phyloP scores from a whole-genome alignment of 1,139 yeast genomes.

The Pichia sp. region DNA sequence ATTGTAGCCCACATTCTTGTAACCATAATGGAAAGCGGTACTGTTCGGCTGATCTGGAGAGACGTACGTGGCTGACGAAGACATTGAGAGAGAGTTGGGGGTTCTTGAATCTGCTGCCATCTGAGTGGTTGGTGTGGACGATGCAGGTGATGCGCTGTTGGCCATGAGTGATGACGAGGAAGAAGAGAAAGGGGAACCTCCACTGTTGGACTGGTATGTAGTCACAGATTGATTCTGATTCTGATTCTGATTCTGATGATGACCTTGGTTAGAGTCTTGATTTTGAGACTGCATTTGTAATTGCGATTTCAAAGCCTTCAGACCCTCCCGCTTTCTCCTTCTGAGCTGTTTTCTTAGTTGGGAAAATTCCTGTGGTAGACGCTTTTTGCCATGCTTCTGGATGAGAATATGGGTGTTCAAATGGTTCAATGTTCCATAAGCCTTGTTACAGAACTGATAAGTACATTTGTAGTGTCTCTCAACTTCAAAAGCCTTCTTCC shows the following conservation, averaged over 20 bases:
- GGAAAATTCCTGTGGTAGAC: conserved; percentile 54
- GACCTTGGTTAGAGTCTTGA: background rate
- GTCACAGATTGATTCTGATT: too few relatives aligned
- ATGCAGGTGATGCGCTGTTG: background rate
- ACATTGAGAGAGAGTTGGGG: background rate
- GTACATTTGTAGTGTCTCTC: conserved; percentile 63
- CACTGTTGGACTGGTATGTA: background rate
- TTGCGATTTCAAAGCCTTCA: background rate
- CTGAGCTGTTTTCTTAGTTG: conserved; percentile 10
- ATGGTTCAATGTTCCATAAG: conserved; percentile 75
- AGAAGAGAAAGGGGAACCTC: background rate
- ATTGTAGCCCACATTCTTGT: background rate
- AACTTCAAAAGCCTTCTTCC: conserved; percentile 69
- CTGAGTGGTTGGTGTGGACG: background rate
- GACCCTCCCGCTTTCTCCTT: background rate
- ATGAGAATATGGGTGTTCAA: conserved; percentile 71
- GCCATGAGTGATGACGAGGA: background rate
- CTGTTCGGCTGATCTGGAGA: background rate
- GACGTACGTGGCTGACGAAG: background rate
- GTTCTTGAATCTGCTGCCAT: background rate
- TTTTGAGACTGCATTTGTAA: background rate
- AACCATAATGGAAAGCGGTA: background rate
- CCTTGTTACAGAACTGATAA: conserved; percentile 58
- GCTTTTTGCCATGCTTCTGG: conserved; percentile 68
- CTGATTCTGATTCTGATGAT: too few relatives aligned